A percentile compares a stretch with the other conserved stretches of the same genome.
Conservation (phyloP, 257 asterid genomes). For the Penstemon davidsonii region DNA sequence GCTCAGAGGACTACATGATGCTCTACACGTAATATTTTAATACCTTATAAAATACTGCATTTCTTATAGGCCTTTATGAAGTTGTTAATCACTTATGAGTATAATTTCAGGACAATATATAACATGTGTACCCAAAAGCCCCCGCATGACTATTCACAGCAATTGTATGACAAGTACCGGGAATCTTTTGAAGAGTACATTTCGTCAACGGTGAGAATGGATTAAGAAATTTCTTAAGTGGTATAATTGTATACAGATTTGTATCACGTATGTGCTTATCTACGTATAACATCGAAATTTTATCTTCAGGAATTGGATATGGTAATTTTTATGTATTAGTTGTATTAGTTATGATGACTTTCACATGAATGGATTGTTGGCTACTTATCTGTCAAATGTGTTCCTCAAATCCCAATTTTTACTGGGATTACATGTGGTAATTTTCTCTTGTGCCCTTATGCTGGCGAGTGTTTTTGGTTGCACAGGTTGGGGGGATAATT, state of each 20-base stretch:
- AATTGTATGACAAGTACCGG: conserved; percentile 80
- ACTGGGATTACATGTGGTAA: no score
- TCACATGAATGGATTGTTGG: no score
- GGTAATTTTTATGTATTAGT: no score
- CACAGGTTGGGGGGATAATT: neutral
- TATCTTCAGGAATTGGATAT: no score
- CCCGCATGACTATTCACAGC: conserved; percentile 97
- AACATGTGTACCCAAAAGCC: conserved; percentile 99
- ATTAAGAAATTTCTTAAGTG: conserved; percentile 3
- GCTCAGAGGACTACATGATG: conserved; percentile 89
- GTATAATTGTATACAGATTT: neutral
- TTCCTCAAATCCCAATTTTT: no score
- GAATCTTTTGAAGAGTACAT: conserved; percentile 88
- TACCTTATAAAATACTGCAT: conserved; percentile 5
- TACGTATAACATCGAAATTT: no score
- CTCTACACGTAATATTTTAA: conserved; percentile 75
- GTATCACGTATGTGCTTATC: neutral
- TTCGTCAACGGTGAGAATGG: conserved; percentile 56
- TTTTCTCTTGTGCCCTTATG: no score
- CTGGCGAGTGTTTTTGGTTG: no score
- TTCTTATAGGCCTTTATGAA: conserved; percentile 12
- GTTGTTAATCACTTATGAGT: conserved; percentile 24
- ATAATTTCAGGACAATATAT: conserved; percentile 70
- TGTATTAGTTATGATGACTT: no score
- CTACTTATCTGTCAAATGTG: no score